Evolutionary conservation across 2,329 filamentous ascomycete species (phyloP).

Genomic region (Hypoxylon sp.): DNA sequence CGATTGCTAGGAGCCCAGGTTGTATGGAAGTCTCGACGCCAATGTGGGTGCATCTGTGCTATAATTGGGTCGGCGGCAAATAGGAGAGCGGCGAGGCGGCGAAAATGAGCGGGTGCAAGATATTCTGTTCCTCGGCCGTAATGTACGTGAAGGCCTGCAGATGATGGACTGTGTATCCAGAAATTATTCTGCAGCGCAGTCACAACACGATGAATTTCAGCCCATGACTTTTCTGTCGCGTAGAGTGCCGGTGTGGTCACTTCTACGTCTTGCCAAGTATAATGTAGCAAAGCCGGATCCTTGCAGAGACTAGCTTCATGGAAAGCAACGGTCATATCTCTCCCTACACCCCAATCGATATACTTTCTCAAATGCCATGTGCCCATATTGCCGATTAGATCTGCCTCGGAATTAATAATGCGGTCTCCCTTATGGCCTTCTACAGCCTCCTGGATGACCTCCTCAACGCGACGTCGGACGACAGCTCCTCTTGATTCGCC

Average conservation of each 20-base stretch:
- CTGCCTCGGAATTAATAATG: background rate
- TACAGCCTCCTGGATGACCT: slow-evolving; percentile 9
- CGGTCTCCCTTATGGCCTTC: slow-evolving; percentile 26
- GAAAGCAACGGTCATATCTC: slow-evolving; percentile 7
- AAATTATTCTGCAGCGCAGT: slow-evolving; percentile 29
- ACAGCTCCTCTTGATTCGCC: too few relatives aligned
- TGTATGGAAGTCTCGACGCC: slow-evolving; percentile 12
- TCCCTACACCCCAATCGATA: slow-evolving; percentile 16
- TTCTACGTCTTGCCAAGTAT: slow-evolving; percentile 32
- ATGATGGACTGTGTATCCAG: slow-evolving; percentile 34
- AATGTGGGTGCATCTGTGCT: slow-evolving; percentile 42
- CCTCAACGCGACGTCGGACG: background rate
- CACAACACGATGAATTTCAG: slow-evolving; percentile 36
- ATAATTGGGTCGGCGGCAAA: slow-evolving; percentile 47
- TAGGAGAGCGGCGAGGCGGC: slow-evolving; percentile 45
- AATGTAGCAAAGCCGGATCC: background rate
- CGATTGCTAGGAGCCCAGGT: slow-evolving; percentile 41
- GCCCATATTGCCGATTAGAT: background rate
- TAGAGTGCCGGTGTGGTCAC: slow-evolving; percentile 45
- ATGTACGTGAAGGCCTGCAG: slow-evolving; percentile 44
- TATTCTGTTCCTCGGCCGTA: slow-evolving; percentile 44
- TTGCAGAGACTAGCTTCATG: background rate
- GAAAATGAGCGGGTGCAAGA: slow-evolving; percentile 34
- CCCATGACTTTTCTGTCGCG: slow-evolving; percentile 40
- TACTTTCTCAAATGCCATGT: slow-evolving; percentile 7